Evolutionary conservation across 345 rosid genomes (phyloP), one percentile per base, ranked within the genome.

Genomic region (Aethionema arabicum): DNA sequence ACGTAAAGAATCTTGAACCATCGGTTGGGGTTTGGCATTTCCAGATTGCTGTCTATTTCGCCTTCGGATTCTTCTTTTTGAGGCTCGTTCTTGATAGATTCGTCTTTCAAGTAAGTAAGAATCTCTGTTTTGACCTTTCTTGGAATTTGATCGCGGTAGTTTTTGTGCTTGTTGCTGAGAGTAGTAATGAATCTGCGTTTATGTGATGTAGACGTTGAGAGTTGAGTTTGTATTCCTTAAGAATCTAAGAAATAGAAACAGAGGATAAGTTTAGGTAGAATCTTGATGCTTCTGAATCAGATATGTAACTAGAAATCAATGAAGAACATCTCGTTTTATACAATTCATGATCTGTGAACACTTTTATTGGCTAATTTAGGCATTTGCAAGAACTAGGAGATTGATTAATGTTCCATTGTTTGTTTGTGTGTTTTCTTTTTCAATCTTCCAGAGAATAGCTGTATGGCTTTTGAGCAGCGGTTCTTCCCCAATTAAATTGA

Each of bases 51-150:
- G 32, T 87, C 38, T 72, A 46, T 78, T 93, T 90, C 80, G 90
- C 92, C 37, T 42, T 82, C 27, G 70, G 74, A 50, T 84, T 87
- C 81, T 74, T 83, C 63, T 79, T 66, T 30, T 78, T 77, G 31
- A 76, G 96, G 46, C 83, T 78, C 75, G 36, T 84, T 50, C 82
- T 90, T 40, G 97, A 93, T 69, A 78, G 75, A 76, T 85, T 77
- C 85, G 59, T 90, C 76, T 93, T 84, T 78, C 91, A 82, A 36
- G 97, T 92, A 82, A 75, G 85, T 50, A 63, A 56, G 12, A 40
- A 38, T 46, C 57, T 41, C 45, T 40, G 29, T 30, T 5, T 11
- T 38, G 15, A 9, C 14, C 45, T 61, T 46, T 55, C 49, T 36
- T 21, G 3, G 31, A 29, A 35, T 42, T 13, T 68, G 45, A 44